phyloP scores from a whole-genome alignment of 2,329 filamentous ascomycete species.

The Hypomyces rosellus region DNA sequence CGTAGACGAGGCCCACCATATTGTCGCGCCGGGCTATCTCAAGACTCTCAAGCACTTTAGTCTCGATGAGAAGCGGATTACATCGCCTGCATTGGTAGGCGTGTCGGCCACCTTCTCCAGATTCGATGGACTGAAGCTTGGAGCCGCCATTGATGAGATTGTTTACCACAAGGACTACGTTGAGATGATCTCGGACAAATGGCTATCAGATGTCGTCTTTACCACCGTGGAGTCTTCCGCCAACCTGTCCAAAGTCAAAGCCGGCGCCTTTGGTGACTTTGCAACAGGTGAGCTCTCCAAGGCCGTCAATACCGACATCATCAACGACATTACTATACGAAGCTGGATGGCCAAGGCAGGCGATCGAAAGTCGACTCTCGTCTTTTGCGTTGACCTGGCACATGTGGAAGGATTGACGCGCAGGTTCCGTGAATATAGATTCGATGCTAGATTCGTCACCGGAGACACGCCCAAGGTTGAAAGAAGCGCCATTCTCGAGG shows the following conservation, averaged over 20 bases:
- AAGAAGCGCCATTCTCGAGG: conserved; percentile 63
- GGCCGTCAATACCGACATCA: conserved; percentile 73
- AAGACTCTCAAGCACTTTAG: conserved; percentile 72
- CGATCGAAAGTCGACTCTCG: conserved; percentile 74
- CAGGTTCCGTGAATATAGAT: conserved; percentile 67
- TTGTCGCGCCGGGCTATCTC: conserved; percentile 78
- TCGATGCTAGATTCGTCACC: conserved; percentile 84
- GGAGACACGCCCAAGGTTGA: conserved; percentile 66
- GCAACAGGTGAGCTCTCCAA: conserved; percentile 67
- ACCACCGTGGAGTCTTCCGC: conserved; percentile 83
- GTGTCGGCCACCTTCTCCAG: conserved; percentile 77
- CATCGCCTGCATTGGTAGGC: conserved; percentile 66
- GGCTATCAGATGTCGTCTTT: conserved; percentile 87
- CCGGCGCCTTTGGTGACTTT: conserved; percentile 65
- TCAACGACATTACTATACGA: conserved; percentile 79
- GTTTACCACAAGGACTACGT: conserved; percentile 80
- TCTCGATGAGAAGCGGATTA: conserved; percentile 42
- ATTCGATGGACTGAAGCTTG: conserved; percentile 77
- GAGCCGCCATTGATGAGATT: conserved; percentile 85
- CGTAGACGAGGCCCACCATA: conserved; percentile 96
- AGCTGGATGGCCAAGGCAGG: conserved; percentile 76
- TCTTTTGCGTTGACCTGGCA: conserved; percentile 86
- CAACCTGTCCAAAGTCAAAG: conserved; percentile 66
- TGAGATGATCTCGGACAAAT: conserved; percentile 74
- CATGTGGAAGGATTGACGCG: conserved; percentile 72